Percentiles rank a stretch among this genome's conserved stretches.
Conservation (phyloP, 306 rosid species). For the Crotalaria pallida region DNA sequence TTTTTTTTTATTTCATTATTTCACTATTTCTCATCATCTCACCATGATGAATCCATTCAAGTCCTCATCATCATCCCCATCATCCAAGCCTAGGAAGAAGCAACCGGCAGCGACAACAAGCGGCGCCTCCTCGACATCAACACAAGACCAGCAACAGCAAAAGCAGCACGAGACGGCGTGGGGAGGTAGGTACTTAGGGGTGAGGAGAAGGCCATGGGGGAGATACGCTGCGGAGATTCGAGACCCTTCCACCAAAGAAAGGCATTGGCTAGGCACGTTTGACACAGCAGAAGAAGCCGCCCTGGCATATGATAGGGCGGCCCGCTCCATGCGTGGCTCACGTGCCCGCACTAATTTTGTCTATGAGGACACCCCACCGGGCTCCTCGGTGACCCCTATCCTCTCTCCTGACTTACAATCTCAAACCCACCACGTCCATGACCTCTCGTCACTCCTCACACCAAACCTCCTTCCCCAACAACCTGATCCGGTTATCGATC, state of each 20-base stretch:
- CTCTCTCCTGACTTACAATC: constrained; percentile 33
- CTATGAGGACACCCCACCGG: constrained; percentile 42
- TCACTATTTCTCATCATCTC: neutral
- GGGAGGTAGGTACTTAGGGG: constrained; percentile 54
- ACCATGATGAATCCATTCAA: constrained; percentile 26
- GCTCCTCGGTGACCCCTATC: constrained; percentile 45
- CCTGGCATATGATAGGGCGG: constrained; percentile 47
- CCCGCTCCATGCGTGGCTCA: constrained; percentile 55
- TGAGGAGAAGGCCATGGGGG: constrained; percentile 56
- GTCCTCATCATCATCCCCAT: constrained; percentile 10
- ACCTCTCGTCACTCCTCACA: constrained; percentile 3
- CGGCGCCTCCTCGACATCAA: neutral
- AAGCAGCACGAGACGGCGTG: constrained; percentile 31
- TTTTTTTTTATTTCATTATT: no score
- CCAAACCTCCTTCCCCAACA: constrained; percentile 13
- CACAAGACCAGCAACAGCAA: constrained; percentile 15
- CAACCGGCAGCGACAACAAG: constrained; percentile 20
- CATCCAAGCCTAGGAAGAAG: constrained; percentile 36
- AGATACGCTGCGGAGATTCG: constrained; percentile 53
- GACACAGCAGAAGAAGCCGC: constrained; percentile 64
- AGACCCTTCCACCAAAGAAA: constrained; percentile 50
- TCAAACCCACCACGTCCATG: constrained; percentile 5
- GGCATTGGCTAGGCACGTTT: constrained; percentile 55
- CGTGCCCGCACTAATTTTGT: constrained; percentile 56
- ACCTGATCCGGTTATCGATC: neutral